Evolutionary conservation across 495 filamentous ascomycete genomes (phyloP).

Genomic region (Melanomma pulvis-pyrius): DNA sequence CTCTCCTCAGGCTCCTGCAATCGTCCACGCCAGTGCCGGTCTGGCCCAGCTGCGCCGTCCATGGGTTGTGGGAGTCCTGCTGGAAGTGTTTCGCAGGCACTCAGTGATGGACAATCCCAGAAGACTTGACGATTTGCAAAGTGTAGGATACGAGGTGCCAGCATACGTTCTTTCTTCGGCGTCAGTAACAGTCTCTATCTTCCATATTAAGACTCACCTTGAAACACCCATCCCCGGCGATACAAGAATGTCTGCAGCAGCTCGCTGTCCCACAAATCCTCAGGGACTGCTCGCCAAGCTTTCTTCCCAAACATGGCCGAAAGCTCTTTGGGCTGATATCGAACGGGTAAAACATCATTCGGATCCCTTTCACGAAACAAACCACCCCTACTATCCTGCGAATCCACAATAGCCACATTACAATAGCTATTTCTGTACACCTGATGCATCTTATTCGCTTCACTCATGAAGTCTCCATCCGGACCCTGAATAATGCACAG

Average conservation of each 20-base stretch:
- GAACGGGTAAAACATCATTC: constrained; percentile 1
- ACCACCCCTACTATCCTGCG: constrained; percentile 14
- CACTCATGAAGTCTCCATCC: constrained; percentile 4
- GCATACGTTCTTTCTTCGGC: constrained; percentile 22
- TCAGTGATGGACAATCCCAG: constrained; percentile 30
- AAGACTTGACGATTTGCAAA: constrained; percentile 32
- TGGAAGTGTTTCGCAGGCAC: constrained; percentile 29
- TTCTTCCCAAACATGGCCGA: constrained; percentile 8
- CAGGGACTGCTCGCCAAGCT: neutral
- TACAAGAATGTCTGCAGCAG: constrained; percentile 24
- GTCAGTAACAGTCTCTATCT: neutral
- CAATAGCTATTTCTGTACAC: constrained; percentile 25
- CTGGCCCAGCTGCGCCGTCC: constrained; percentile 10
- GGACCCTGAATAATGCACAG: constrained; percentile 10
- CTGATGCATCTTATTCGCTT: constrained; percentile 20
- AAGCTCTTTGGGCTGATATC: constrained; percentile 1
- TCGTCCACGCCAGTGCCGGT: constrained; percentile 33
- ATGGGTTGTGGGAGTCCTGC: constrained; percentile 16
- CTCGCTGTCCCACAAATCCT: constrained; percentile 20
- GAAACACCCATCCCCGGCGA: constrained; percentile 32
- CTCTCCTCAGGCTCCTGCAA: constrained; percentile 6
- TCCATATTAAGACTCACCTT: constrained; percentile 7
- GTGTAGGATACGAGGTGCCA: constrained; percentile 30
- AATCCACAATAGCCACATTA: constrained; percentile 25
- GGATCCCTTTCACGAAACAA: constrained; percentile 17